Percentiles rank a stretch among this genome's conserved stretches.
Evolutionary conservation across 2,329 filamentous ascomycete species (phyloP).

Genomic region (Geosmithia putterillii): DNA sequence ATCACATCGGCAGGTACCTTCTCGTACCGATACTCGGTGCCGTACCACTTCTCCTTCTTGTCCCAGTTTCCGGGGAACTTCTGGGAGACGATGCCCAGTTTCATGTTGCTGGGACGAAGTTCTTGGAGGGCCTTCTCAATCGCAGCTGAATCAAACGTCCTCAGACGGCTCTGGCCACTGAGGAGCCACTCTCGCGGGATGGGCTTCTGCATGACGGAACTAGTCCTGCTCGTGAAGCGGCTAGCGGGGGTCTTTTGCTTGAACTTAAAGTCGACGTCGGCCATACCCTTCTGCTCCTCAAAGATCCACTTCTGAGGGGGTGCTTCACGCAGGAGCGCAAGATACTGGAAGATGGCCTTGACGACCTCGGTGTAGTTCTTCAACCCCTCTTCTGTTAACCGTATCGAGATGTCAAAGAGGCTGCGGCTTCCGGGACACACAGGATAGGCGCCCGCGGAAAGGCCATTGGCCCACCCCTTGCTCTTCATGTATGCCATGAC

Average conservation of each 20-base stretch:
- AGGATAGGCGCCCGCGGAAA: conserved; percentile 64
- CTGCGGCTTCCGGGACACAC: conserved; percentile 68
- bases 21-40: conserved; percentile 81
- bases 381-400: conserved; percentile 71
- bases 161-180: conserved; percentile 63
- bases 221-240: conserved; percentile 76
- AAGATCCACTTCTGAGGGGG: conserved; percentile 88
- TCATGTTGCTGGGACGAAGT: conserved; percentile 79
- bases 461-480: conserved; percentile 78
- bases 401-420: conserved; percentile 68
- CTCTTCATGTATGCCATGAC: conserved; percentile 82
- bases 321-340: conserved; percentile 69
- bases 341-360: conserved; percentile 82
- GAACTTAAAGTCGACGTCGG: conserved; percentile 91
- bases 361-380: conserved; percentile 72
- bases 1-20: conserved; percentile 69
- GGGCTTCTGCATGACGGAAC: conserved; percentile 82
- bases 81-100: conserved; percentile 71
- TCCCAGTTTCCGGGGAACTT: conserved; percentile 77
- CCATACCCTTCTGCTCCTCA: conserved; percentile 79
- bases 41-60: conserved; percentile 92
- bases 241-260: conserved; percentile 85
- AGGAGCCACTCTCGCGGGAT: conserved; percentile 79
- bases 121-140: conserved; percentile 65
- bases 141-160: conserved; percentile 66